Base-by-base conservation (phyloP, 306 rosid genomes). In the Hylodesmum podocarpum region DNA sequence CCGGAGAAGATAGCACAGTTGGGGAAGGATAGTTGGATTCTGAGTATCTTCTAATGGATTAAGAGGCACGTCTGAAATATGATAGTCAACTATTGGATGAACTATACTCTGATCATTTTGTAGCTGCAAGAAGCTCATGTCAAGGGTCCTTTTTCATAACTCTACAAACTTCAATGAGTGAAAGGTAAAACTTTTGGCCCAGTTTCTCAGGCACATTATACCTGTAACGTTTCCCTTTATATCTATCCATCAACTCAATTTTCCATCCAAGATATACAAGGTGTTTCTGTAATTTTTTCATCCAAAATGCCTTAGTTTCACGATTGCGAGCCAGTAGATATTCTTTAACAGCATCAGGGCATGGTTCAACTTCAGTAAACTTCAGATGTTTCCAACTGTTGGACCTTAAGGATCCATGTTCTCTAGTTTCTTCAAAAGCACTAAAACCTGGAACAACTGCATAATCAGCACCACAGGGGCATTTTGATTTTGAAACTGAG, bases 211-310 rank as follows among this genome's bases (percentile, higher is more conserved):
- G 97, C 0, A 84, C 61, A 43, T 10, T 77, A 51, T 87, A 92
- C 72, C 80, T 71, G 77, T 43, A 50, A 28, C 51, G 43, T 27
- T 12, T 19, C 15, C 0, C 0, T 5, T 1, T 1, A 12, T 0
- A 0, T 25, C 4, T 29, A 36, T n/a, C 0, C 25, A 27, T 9
- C 21, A 43, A 63, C n/a, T 89, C 89, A 75, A 90, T 82, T 81
- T 87, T 72, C 96, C 97, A 91, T 59, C 97, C 97, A 64, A 87
- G 82, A 76, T 74, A 80, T n/a, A 43, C 75, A 83, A 91, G 86
- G 86, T 91, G 94, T 57, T 82, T 83, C 61, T 29, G 71, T 36
- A 76, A 73, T 64, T 80, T 49, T 18, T 72, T 70, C 25, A 3
- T 39, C 54, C 69, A 39, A 36, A 39, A 28, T 63, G 19, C 10